Evolutionary conservation across 768 basidiomycete genomes (phyloP), one percentile per base, ranked within the genome.

Genomic region (Leccinum rimulosum): DNA sequence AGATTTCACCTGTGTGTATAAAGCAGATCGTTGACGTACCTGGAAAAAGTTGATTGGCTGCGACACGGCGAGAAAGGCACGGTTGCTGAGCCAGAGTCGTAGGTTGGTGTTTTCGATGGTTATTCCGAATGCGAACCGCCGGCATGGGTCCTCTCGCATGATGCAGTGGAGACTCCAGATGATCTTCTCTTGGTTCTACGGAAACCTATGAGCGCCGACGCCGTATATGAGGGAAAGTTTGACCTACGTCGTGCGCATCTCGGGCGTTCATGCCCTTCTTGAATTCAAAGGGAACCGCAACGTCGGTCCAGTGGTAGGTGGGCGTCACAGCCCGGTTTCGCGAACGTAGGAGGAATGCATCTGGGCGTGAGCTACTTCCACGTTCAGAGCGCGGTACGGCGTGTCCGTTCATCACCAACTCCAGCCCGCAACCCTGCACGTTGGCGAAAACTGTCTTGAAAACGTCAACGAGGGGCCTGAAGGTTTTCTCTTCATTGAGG

Each of bases 11-110:
- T n/a, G n/a, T 33, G 31, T 33, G 31, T 11, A 33, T 43, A 43
- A 15, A 43, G 0, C 31, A 43, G 17, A 11, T 30, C 15, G 25
- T 2, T 3, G 0, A 43, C 35, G n/a, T 48, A 66, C 59, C 11
- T n/a, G 12, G 1, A 9, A 31, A 15, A 58, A 60, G 33, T 61
- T 1, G 17, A 66, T 17, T 0, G 59, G 38, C 11, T 3, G 9
- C 9, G 54, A 58, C 10, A 43, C 36, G 1, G 50, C n/a, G 12
- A 66, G 52, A 3, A 59, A 40, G 7, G 54, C 40, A 14, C 38
- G 43, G 43, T 51, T 38, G 11, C 4, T 8, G 14, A 45, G 67
- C 75, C 75, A 76, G 22, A 75, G 1, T 15, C 74, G 61, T 63
- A 68, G 43, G 3, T 19, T 10, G 43, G 6, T 19, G n/a, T 43